Conservation (phyloP, 2,329 filamentous ascomycete genomes). For the Fusarium sp. region DNA sequence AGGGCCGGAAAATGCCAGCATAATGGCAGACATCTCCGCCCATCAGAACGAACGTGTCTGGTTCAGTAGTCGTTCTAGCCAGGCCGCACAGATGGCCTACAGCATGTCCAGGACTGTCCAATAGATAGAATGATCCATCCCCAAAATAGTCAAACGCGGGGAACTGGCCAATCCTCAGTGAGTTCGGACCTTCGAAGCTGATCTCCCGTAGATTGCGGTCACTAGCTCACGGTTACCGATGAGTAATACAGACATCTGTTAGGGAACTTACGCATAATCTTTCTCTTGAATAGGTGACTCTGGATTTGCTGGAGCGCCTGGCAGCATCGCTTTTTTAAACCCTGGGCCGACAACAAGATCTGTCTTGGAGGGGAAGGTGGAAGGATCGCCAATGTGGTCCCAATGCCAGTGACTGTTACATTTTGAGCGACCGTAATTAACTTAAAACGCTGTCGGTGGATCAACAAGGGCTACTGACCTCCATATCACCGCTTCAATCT, state of each 20-base stretch:
- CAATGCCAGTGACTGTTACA: constrained; percentile 59
- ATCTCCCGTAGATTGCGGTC: constrained; percentile 49
- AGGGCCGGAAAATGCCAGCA: constrained; percentile 55
- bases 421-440: neutral
- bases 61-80: constrained; percentile 53
- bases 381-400: constrained; percentile 67
- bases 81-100: constrained; percentile 59
- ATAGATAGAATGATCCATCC: constrained; percentile 58
- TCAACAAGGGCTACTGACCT: constrained; percentile 19
- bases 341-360: constrained; percentile 67
- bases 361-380: constrained; percentile 60
- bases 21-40: constrained; percentile 60
- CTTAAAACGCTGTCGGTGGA: fast-evolving
- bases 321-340: constrained; percentile 60
- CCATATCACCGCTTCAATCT: constrained; percentile 44
- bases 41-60: constrained; percentile 58
- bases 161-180: constrained; percentile 54
- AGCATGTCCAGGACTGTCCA: constrained; percentile 58
- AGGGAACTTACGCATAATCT: constrained; percentile 50
- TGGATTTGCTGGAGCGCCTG: constrained; percentile 60
- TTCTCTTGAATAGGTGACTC: constrained; percentile 53
- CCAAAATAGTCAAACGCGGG: constrained; percentile 59
- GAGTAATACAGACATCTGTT: fast-evolving
- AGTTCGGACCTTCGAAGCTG: constrained; percentile 39
- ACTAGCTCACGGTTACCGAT: constrained; percentile 9